Evolutionary conservation across 106 monocot genomes (phyloP), one percentile per base, ranked within the genome.

Genomic region (Platanthera guangdongensis): DNA sequence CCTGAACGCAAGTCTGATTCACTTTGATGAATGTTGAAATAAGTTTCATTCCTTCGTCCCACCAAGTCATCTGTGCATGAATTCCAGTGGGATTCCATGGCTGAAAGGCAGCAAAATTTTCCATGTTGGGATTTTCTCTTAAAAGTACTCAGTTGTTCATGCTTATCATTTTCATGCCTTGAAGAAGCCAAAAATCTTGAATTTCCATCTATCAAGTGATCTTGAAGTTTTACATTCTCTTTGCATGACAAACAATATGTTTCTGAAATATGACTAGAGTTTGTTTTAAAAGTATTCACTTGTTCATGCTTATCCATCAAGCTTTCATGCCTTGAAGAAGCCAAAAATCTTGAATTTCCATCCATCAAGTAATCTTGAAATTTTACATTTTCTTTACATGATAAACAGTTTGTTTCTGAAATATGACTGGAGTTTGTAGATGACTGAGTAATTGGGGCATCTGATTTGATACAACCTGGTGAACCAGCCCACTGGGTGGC

Each of bases 61-160:
- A 16, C 60, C 14, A 76, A 59, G 73, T 72, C 86, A 82, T 74
- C 75, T 65, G 80, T 55, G 75, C 75, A 52, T 12, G 8, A 69
- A 47, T 78, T 84, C 28, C 65, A 70, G 30, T 82, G 79, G 9
- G 57, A 63, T 81, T 83, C 68, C 47, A 57, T 70, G 47, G 77
- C 48, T 62, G 84, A 76, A 78, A 80, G 76, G 83, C 81, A 88
- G 45, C 81, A 87, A 14, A 52, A 19, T 50, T 59, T 83, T 71
- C 67, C 77, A 71, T 74, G 73, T 15, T 78, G 52, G 21, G 50
- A 3, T 65, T 32, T 81, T 15, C 12, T 69, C 79, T 78, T 70
- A 52, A 53, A 25, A 32, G 83, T 78, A 70, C 77, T 13, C 21
- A 21, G 21, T 60, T 18, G 59, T 60, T 81, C 71, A 65, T 74